Base-by-base conservation (phyloP, 192 early-diverging fungal genomes). In the Gaertneriomyces semiglobifer region DNA sequence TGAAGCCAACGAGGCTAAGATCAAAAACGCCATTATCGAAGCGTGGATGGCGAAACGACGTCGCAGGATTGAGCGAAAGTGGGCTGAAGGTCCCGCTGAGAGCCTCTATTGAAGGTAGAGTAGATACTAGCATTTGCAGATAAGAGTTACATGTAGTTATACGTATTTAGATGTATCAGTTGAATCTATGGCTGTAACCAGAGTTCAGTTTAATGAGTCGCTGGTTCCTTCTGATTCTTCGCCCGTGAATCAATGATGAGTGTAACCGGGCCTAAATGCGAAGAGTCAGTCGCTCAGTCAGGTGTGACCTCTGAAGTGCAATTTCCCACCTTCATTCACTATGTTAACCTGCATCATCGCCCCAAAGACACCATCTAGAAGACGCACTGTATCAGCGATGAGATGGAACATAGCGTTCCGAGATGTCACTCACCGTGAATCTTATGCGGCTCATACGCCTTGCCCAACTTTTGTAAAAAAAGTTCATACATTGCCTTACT, bases 321-420 rank as follows among this genome's bases (percentile, higher is more conserved):
- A 18, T 39, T 20, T 55, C 18, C 11, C 19, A 57, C 81, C 77
- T 41, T 98, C 93, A 73, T 98, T 98, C 8, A 86, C 81, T 73
- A 94, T 80, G 10, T 79, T 80, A 18, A 98, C 96, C 50, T 86
- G 66, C 96, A 98, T 98, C 96, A 96, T 98, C 5, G 91, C 96
- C 3, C 94, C 94, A 79, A 98, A 98, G 61, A 84, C 81, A 5
- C 94, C 96, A 77, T 87, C 90, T 88, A 60, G 8, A 9, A 25
- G 5, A 75, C 38, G 19, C 18, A 38, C 33, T 25, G 39, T 58
- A 47, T 56, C 16, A 47, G 62, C 46, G 7, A 51, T 45, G 19
- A n/a, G 25, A 7, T 12, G 44, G 44, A 47, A 11, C 11, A 10
- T 62, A 19, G 6, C 16, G 5, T 42, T 70, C 62, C 18, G 6